phyloP scores from a whole-genome alignment of 2,329 filamentous ascomycete species.

The Cordyceps tenuipes region DNA sequence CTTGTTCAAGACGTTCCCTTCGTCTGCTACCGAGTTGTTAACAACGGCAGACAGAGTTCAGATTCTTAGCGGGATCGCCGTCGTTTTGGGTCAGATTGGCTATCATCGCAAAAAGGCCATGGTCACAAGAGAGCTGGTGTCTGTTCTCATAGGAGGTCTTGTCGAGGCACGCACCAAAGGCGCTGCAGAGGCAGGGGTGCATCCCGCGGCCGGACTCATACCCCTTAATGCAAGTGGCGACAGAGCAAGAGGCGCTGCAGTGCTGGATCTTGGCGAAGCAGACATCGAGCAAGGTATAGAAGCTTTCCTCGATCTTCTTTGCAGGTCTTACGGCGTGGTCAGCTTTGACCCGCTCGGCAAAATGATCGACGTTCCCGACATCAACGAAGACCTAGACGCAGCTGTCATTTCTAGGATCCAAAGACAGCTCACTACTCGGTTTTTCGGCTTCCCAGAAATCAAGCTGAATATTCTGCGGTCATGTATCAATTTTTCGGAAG shows the following conservation, averaged over 20 bases:
- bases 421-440: conserved; percentile 47
- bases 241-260: conserved; percentile 41
- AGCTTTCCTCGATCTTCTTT: conserved; percentile 51
- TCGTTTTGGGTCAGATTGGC: conserved; percentile 72
- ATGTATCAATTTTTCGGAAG: conserved; percentile 92
- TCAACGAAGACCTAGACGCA: conserved; percentile 40
- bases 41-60: conserved; percentile 68
- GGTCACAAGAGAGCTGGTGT: conserved; percentile 77
- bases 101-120: conserved; percentile 86
- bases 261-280: conserved; percentile 53
- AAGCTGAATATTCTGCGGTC: conserved; percentile 82
- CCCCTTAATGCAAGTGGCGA: conserved; percentile 53
- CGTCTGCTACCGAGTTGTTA: conserved; percentile 55
- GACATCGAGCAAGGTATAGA: conserved; percentile 61
- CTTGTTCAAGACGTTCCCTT: conserved; percentile 63
- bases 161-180: conserved; percentile 87
- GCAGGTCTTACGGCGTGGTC: conserved; percentile 57
- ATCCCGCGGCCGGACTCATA: conserved; percentile 81
- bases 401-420: conserved; percentile 50
- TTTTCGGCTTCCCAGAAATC: conserved; percentile 68
- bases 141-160: conserved; percentile 72
- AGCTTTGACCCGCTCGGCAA: conserved; percentile 32
- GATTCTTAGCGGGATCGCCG: conserved; percentile 76
- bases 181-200: conserved; percentile 91
- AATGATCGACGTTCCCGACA: conserved; percentile 17